Conservation (phyloP, 2,329 filamentous ascomycete species). For the Teratosphaeria viscida region DNA sequence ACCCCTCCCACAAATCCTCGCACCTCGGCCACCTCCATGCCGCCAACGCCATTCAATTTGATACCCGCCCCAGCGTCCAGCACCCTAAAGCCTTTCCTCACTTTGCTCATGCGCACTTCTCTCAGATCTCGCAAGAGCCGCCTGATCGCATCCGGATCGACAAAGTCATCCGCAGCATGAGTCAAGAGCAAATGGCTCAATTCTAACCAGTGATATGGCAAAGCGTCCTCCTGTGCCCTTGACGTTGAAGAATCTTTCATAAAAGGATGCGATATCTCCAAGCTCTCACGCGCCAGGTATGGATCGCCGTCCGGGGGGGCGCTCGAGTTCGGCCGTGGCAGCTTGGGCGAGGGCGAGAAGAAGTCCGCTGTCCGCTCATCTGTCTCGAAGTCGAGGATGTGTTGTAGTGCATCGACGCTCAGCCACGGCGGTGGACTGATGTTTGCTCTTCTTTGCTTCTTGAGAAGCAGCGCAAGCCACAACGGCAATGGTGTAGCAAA, state of each 20-base stretch:
- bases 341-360: constrained; percentile 68
- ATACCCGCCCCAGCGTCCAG: constrained; percentile 63
- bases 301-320: constrained; percentile 9
- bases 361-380: constrained; percentile 52
- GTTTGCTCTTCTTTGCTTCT: constrained; percentile 87
- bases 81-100: constrained; percentile 62
- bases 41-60: constrained; percentile 72
- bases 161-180: constrained; percentile 73
- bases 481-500: constrained; percentile 71
- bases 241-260: constrained; percentile 59
- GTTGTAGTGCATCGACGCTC: constrained; percentile 59
- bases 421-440: constrained; percentile 89
- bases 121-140: constrained; percentile 69
- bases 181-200: constrained; percentile 78
- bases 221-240: constrained; percentile 53
- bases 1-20: constrained; percentile 75
- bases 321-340: constrained; percentile 41
- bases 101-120: constrained; percentile 82
- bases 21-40: constrained; percentile 85
- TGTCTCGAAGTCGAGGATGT: constrained; percentile 74
- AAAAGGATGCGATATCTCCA: constrained; percentile 55
- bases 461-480: constrained; percentile 90
- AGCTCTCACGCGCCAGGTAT: constrained; percentile 17
- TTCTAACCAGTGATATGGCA: constrained; percentile 96
- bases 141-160: constrained; percentile 61